Base-by-base conservation (phyloP, 352 stramenopile genomes). In the Phytophthora syringae region DNA sequence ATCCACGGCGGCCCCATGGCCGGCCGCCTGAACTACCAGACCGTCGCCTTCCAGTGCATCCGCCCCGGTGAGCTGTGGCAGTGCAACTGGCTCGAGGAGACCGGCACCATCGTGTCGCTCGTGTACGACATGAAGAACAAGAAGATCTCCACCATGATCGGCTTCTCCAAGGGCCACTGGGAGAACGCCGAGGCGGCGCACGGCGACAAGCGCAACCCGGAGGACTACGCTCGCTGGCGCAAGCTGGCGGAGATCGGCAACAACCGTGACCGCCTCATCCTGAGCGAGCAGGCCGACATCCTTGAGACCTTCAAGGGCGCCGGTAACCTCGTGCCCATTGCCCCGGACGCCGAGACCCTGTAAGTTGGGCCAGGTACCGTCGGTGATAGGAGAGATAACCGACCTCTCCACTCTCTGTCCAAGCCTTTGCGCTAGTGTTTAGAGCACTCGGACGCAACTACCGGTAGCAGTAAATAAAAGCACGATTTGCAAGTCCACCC, bases 61-160 rank as follows among this genome's bases (percentile, higher is more conserved):
- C 69, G 69, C 21, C 69, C 64, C 0, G 69, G 69, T n/a, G 69
- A 74, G 60, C 44, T 77, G 52, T 76, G 68, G 67, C 67, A 76
- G 55, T 77, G 69, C 69, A 77, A 73, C 63, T 77, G 64, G 64
- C 59, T 77, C 37, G 69, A 74, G 39, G 69, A 77, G 47, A 74
- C 65, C 2, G 70, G 70, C 36, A 78, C 70, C 52, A 65, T 76
- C 49, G 57, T 76, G 27, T 66, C 51, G 24, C 57, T 76, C n/a
- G 68, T 72, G 21, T 72, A 70, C 49, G 65, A 74, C 53, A 74
- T 72, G 43, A 71, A 60, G 37, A 52, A 70, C 36, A 60, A 78
- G 60, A 78, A 78, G 57, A 62, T 78, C 43, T 64, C 59, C 50
- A 74, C 70, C 42, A 78, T 66, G 65, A 70, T 63, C 32, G 57